Conservation (phyloP, 768 basidiomycete genomes). For the Pisolithus sp. region DNA sequence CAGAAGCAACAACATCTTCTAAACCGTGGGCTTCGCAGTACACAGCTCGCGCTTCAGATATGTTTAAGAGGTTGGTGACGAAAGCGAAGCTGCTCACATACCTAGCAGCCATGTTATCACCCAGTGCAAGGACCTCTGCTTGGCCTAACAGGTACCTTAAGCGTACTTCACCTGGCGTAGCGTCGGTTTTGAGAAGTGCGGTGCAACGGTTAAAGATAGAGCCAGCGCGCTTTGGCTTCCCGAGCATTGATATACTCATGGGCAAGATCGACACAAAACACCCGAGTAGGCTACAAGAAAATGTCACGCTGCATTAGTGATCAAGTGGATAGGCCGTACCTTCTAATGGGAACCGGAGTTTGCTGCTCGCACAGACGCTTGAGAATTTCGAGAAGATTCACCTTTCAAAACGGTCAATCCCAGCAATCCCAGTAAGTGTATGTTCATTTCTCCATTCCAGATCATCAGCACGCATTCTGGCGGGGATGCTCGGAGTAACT, state of each 20-base stretch:
- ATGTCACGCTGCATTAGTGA: not conserved
- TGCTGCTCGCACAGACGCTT: slow-evolving; percentile 53
- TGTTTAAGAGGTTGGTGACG: not conserved
- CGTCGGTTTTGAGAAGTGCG: slow-evolving; percentile 35
- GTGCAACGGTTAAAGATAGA: slow-evolving; percentile 57
- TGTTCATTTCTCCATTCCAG: slow-evolving; percentile 39
- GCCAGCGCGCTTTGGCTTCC: slow-evolving; percentile 63
- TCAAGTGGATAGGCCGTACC: slow-evolving; percentile 30
- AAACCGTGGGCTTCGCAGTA: slow-evolving; percentile 58
- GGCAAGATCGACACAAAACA: slow-evolving; percentile 64
- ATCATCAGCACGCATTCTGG: not conserved
- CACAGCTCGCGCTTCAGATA: slow-evolving; percentile 34
- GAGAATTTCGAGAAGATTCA: slow-evolving; percentile 60
- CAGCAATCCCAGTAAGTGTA: slow-evolving; percentile 62
- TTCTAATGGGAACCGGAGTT: slow-evolving; percentile 35
- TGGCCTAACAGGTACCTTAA: slow-evolving; percentile 56
- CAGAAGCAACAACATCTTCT: slow-evolving; percentile 34
- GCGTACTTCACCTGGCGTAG: slow-evolving; percentile 45
- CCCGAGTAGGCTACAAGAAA: slow-evolving; percentile 47
- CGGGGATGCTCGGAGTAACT: slow-evolving; percentile 15
- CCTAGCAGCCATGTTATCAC: slow-evolving; percentile 59
- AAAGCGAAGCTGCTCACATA: slow-evolving; percentile 17
- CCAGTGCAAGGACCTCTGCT: slow-evolving; percentile 56
- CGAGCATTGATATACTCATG: slow-evolving; percentile 75
- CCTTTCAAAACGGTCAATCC: slow-evolving; percentile 58